A percentile compares a stretch with the other conserved stretches of the same genome.
These are phyloP conservation scores for Hirsutella minnesotensis DNA, from an alignment of 2,329 filamentous ascomycete species.

Conservation along the genomic window DNA sequence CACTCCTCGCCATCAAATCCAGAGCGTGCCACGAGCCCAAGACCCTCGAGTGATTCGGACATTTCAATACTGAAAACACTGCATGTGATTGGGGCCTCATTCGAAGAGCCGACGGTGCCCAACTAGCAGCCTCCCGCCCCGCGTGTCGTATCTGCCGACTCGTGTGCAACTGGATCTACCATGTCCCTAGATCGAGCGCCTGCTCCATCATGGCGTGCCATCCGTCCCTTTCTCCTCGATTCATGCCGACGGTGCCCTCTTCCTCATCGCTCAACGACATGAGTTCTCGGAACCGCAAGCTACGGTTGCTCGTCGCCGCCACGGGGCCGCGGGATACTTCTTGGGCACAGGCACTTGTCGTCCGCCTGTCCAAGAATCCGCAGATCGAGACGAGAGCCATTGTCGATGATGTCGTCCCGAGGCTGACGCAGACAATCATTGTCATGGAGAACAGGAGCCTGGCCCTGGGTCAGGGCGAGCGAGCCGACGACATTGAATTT, in stretches of 20 bases:
- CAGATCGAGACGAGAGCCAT: slow-evolving; percentile 51
- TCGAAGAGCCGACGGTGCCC: too few relatives aligned
- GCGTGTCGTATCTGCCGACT: neutral
- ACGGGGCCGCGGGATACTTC: slow-evolving; percentile 54
- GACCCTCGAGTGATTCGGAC: too few relatives aligned
- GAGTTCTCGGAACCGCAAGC: slow-evolving; percentile 27
- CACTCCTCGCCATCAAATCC: too few relatives aligned
- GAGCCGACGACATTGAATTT: slow-evolving; percentile 37
- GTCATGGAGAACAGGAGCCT: slow-evolving; percentile 43
- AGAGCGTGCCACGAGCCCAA: too few relatives aligned
- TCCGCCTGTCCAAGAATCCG: slow-evolving; percentile 53
- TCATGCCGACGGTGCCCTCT: slow-evolving; percentile 18
- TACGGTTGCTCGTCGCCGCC: slow-evolving; percentile 52
- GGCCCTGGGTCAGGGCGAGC: slow-evolving; percentile 16
- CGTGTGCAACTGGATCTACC: neutral
- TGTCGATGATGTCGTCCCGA: slow-evolving; percentile 52
- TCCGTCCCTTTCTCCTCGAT: slow-evolving; percentile 17
- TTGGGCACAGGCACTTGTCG: slow-evolving; percentile 53
- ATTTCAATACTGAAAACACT: too few relatives aligned
- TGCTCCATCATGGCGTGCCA: slow-evolving; percentile 20
- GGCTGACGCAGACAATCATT: slow-evolving; percentile 50
- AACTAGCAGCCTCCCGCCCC: too few relatives aligned
- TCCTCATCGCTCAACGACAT: slow-evolving; percentile 25
- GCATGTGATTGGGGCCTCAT: too few relatives aligned
- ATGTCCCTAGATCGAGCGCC: slow-evolving; percentile 16